Evolutionary conservation across 805 yeast genomes (phyloP), one percentile per base, ranked within the genome.

Genomic region (Yamadazyma endophytica): DNA sequence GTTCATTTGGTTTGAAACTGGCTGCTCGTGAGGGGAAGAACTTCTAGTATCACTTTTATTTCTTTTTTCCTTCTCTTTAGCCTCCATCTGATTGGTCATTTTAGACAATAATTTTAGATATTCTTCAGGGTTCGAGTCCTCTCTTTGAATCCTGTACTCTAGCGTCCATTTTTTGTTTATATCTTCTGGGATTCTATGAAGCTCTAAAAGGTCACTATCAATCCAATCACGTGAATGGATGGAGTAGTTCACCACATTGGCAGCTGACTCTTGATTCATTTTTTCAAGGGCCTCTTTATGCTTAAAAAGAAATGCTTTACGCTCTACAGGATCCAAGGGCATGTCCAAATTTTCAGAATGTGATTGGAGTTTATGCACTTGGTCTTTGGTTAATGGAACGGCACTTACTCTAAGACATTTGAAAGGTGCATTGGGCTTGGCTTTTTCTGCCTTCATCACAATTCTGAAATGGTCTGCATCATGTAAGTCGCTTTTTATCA

Each of bases 401-500:
- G 61, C 70, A 30, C 31, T 48, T 5, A 54, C 60, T n/a, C 46
- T 30, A 36, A 60, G 11, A 11, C 21, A 16, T 24, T 25, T 12
- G 30, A 28, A 21, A 2, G 24, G 16, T 21, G 24, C 16, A 12
- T 26, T 27, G 11, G 29, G 34, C 12, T 27, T 31, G n/a, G n/a
- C n/a, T 26, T 36, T 28, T 3, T 25, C 26, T 14, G 45, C 30
- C 22, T 43, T 43, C 13, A 35, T 9, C 4, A 38, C 33, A 16
- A 29, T 22, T 35, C 41, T 17, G 32, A 28, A 22, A 31, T 26
- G 8, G 9, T 38, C 37, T 4, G 21, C 16, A 8, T 23, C 31
- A 9, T 29, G 31, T 14, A 62, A 35, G 36, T 64, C 69, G 23
- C 46, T 17, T 15, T 48, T 40, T 11, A 61, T 50, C 2, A 32